phyloP scores from a whole-genome alignment of 768 basidiomycete species.

The Russula ochroleuca region DNA sequence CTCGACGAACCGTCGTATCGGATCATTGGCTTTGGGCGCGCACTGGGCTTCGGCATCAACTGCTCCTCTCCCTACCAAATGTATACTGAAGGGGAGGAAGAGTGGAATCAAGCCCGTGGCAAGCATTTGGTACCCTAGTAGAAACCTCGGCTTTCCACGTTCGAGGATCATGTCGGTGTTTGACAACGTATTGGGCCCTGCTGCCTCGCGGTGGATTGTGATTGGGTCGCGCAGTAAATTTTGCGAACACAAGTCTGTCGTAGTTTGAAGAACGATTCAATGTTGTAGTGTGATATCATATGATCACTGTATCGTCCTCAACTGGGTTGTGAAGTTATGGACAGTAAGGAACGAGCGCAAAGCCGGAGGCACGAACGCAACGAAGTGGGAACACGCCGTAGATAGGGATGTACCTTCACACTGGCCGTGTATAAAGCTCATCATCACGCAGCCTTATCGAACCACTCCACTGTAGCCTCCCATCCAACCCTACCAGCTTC shows the following conservation, averaged over 20 bases:
- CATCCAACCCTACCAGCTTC: conserved; percentile 27
- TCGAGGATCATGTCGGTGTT: background rate
- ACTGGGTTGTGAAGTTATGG: no score
- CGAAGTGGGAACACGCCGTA: no score
- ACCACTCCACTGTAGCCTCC: conserved; percentile 24
- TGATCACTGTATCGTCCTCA: no score
- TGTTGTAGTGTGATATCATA: no score
- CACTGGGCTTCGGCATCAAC: background rate
- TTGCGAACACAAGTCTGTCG: background rate
- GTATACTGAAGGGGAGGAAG: background rate
- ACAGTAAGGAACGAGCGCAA: no score
- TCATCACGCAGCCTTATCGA: conserved; percentile 9
- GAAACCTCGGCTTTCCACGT: no score
- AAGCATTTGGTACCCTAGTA: background rate
- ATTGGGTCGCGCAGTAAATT: background rate
- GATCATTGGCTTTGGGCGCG: conserved; percentile 50
- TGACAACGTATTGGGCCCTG: no score
- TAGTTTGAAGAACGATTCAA: background rate
- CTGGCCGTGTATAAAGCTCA: no score
- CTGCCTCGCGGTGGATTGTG: no score
- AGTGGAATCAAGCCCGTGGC: background rate
- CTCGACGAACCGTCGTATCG: conserved; percentile 39
- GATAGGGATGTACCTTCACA: no score
- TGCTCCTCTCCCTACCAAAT: background rate
- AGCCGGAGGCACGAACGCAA: no score